Conservation (phyloP, 2,329 filamentous ascomycete genomes). For the Acephala macrosclerotiorum region DNA sequence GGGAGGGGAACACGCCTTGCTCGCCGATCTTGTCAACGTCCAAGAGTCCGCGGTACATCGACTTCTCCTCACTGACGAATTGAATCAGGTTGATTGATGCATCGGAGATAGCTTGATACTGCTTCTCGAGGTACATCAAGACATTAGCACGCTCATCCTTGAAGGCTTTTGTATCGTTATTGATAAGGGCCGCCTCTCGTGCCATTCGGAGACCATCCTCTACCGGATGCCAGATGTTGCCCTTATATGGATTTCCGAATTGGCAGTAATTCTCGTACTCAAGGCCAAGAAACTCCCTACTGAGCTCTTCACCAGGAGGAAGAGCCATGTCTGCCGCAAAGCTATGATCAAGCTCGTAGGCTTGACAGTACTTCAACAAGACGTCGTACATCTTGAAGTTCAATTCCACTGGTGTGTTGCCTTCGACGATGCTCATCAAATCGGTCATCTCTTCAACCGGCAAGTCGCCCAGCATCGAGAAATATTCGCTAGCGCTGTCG, state of each 20-base stretch:
- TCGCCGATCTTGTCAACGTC: neutral
- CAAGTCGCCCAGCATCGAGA: neutral
- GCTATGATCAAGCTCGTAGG: neutral
- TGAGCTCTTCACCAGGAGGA: neutral
- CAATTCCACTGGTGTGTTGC: neutral
- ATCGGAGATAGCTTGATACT: conserved; percentile 10
- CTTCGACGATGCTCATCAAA: neutral
- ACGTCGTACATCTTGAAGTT: neutral
- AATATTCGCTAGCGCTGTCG: neutral
- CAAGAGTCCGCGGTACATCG: neutral
- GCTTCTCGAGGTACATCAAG: conserved; percentile 15
- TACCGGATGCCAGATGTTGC: neutral
- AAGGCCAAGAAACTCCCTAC: neutral
- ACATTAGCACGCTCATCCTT: neutral
- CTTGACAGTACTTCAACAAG: neutral
- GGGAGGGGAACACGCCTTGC: neutral
- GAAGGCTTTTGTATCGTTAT: neutral
- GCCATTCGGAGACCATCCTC: neutral
- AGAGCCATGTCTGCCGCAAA: neutral
- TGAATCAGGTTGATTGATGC: neutral
- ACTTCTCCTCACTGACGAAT: conserved; percentile 12
- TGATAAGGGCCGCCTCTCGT: neutral
- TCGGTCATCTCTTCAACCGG: neutral
- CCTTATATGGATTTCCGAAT: neutral
- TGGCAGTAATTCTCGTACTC: neutral